These are phyloP conservation scores for Prunus mira DNA, from an alignment of 306 rosid genomes.

Conservation along the genomic window DNA sequence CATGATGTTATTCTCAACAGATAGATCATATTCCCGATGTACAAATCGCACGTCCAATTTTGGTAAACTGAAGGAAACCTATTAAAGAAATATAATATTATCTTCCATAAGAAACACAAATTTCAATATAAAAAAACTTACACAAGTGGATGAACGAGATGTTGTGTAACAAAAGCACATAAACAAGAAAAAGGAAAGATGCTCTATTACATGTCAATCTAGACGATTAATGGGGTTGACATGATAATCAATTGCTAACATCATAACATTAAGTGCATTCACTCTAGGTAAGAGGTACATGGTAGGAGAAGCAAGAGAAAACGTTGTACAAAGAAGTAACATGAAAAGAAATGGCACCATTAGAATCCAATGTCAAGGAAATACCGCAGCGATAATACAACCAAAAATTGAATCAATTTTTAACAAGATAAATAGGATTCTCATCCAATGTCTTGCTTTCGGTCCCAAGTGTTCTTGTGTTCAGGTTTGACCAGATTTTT, in stretches of 20 bases:
- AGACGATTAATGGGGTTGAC: background rate
- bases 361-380: constrained; percentile 5
- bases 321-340: background rate
- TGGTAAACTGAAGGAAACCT: constrained; percentile 91
- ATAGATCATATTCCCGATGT: constrained; percentile 66
- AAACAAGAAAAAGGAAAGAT: constrained; percentile 9
- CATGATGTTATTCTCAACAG: constrained; percentile 77
- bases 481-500: background rate
- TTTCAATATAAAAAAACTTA: background rate
- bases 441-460: too few species aligned
- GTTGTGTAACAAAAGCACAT: constrained; percentile 1
- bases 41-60: constrained; percentile 77
- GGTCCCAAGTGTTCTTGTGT: too few species aligned
- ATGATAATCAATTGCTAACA: background rate
- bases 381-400: constrained; percentile 19
- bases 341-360: background rate
- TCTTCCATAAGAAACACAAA: background rate
- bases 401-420: background rate
- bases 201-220: background rate
- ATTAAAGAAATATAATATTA: constrained; percentile 28
- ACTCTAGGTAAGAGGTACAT: constrained; percentile 1
- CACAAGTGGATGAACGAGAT: background rate
- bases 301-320: constrained; percentile 6
- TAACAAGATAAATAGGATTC: too few species aligned
- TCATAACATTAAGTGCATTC: background rate